Base-by-base conservation (phyloP, 2,329 filamentous ascomycete genomes). In the Phaeomoniella chlamydospora region DNA sequence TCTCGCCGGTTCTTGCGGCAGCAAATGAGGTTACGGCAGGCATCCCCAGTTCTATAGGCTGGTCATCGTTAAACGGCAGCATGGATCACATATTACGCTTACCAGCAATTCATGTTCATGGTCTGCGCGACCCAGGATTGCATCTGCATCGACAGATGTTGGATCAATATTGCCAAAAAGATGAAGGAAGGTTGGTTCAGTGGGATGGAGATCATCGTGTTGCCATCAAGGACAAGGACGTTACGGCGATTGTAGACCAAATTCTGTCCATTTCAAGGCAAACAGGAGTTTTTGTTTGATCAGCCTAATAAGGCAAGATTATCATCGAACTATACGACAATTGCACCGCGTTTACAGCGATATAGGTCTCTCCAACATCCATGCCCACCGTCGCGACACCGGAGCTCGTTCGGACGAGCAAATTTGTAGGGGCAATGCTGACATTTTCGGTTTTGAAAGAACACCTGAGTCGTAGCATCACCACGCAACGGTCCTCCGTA, bases 171-270 rank as follows among this genome's bases (percentile, higher is more conserved):
- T 81, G 74, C 49, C 62, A 72, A 34, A 49, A 59, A 6, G 65
- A 62, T 0, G 71, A 59, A 2, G 59, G 68, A 4, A 64, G 56
- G 29, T 41, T 85, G 32, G 53, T 87, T 1, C 77, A 85, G 52
- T 87, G 81, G 82, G 69, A 82, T 39, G 81, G 79, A 0, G 67
- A 65, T 1, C 82, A 88, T 52, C 60, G 81, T 4, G 62, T 88
- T 34, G 78, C 80, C 2, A 67, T 87, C 40, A 81, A 80, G 61
- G 62, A 58, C 15, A 58, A 55, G 18, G 80, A 86, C 53, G 77
- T 86, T 3, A 62, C 70, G 34, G 60, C 54, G 6, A 58, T 81
- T 9, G 61, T 70, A 9, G 54, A 60, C 9, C 61, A 65, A 33
- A 68, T 77, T 18, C 52, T 74, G 22, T 57, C 62, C 15, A 49